These are phyloP conservation scores for Tulasnella sp. DNA, from an alignment of 768 basidiomycete species.

Conservation along the genomic window DNA sequence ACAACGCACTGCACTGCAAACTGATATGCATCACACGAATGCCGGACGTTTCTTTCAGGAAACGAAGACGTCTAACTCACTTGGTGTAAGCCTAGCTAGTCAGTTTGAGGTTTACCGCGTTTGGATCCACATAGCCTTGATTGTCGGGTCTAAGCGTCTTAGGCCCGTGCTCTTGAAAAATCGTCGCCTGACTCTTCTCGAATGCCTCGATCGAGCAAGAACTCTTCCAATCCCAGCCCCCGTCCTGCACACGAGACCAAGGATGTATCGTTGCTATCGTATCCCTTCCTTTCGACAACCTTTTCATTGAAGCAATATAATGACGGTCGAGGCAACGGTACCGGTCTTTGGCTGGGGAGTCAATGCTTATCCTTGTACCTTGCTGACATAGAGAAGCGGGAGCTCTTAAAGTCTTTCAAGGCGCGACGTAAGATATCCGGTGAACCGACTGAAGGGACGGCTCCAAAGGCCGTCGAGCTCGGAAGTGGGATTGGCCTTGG, in stretches of 20 bases:
- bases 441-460: slow-evolving; percentile 25
- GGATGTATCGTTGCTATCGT: slow-evolving; percentile 49
- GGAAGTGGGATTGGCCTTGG: slow-evolving; percentile 80
- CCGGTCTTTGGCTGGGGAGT: slow-evolving; percentile 77
- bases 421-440: slow-evolving; percentile 29
- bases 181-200: neutral
- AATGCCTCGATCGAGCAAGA: neutral
- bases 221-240: neutral
- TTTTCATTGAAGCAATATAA: slow-evolving; percentile 56
- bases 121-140: neutral
- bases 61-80: too few species aligned
- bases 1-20: too few species aligned
- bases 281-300: slow-evolving; percentile 39
- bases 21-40: too few species aligned
- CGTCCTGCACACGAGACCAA: slow-evolving; percentile 47
- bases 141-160: neutral
- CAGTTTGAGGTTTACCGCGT: too few species aligned
- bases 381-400: slow-evolving; percentile 37
- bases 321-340: slow-evolving; percentile 68
- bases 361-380: slow-evolving; percentile 70
- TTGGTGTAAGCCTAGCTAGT: too few species aligned
- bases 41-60: too few species aligned
- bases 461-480: slow-evolving; percentile 60
- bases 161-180: neutral
- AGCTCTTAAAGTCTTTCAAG: slow-evolving; percentile 9